These are phyloP conservation scores for Rhizopogon salebrosus DNA, from an alignment of 768 basidiomycete genomes.

Conservation along the genomic window DNA sequence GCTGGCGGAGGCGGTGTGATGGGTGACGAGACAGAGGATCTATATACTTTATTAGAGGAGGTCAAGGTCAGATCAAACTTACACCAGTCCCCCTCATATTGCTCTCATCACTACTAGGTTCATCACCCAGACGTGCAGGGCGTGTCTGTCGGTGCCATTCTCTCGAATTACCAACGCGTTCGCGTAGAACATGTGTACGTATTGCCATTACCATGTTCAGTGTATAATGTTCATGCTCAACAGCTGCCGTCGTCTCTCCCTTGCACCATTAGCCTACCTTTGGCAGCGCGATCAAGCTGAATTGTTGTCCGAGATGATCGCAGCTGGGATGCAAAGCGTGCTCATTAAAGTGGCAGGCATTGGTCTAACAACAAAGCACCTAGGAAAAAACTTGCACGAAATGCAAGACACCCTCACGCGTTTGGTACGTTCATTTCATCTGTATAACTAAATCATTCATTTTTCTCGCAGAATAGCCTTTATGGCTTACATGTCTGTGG, in stretches of 20 bases:
- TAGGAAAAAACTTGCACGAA: conserved; percentile 68
- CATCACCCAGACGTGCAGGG: conserved; percentile 78
- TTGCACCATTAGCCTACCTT: conserved; percentile 81
- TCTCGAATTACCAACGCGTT: conserved; percentile 95
- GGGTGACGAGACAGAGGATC: conserved; percentile 97
- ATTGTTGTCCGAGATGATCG: conserved; percentile 83
- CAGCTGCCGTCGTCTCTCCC: conserved; percentile 75
- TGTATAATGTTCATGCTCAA: background rate
- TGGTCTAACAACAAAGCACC: conserved; percentile 71
- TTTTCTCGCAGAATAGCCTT: conserved; percentile 49
- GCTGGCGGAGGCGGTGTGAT: conserved; percentile 44
- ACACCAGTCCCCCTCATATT: background rate
- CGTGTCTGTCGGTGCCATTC: conserved; percentile 92
- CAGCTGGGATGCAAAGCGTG: conserved; percentile 70
- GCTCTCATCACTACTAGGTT: conserved; percentile 34
- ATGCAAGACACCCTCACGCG: conserved; percentile 71
- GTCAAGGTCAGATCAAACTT: conserved; percentile 63
- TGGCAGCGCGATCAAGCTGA: conserved; percentile 93
- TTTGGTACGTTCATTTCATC: conserved; percentile 45
- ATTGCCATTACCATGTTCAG: background rate
- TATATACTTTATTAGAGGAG: conserved; percentile 61
- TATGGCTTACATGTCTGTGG: conserved; percentile 95
- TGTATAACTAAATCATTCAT: background rate
- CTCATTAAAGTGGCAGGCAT: conserved; percentile 96
- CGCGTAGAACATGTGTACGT: conserved; percentile 96